Evolutionary conservation across 345 rosid species (phyloP).

Genomic region (Syzygium jambos): DNA sequence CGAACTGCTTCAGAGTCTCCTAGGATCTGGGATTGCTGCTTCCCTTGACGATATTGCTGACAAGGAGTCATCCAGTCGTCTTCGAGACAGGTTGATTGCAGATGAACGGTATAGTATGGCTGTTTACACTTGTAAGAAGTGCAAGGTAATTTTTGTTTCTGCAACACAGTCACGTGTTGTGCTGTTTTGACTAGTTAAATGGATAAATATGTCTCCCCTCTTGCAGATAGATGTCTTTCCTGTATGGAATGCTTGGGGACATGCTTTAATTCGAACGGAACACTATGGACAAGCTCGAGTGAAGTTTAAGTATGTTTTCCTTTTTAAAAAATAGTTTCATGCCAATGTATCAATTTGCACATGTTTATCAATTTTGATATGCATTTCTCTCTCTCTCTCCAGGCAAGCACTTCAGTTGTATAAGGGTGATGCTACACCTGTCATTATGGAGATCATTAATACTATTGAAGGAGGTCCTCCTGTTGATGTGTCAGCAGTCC

Average conservation of each 20-base stretch:
- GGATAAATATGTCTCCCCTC: not conserved
- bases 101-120: conserved; percentile 98
- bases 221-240: conserved; percentile 89
- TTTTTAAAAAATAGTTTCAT: not conserved
- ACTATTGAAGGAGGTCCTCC: conserved; percentile 97
- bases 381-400: conserved; percentile 19
- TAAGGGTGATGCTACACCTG: conserved; percentile 68
- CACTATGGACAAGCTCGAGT: conserved; percentile 90
- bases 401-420: conserved; percentile 92
- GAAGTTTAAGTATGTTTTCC: conserved; percentile 71
- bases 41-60: conserved; percentile 94
- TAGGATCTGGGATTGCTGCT: conserved; percentile 93
- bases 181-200: not conserved
- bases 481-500: conserved; percentile 82
- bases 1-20: conserved; percentile 91
- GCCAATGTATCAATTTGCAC: not conserved
- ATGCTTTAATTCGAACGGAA: conserved; percentile 90
- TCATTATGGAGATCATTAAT: conserved; percentile 74
- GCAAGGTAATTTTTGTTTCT: conserved; percentile 54
- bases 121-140: conserved; percentile 90
- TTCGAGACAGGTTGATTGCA: conserved; percentile 79
- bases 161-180: not conserved
- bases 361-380: not conserved
- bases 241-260: conserved; percentile 99
- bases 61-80: conserved; percentile 64